Evolutionary conservation across 1,284 basidiomycete genomes (phyloP).

Genomic region (Apiotrichum montevideense): DNA sequence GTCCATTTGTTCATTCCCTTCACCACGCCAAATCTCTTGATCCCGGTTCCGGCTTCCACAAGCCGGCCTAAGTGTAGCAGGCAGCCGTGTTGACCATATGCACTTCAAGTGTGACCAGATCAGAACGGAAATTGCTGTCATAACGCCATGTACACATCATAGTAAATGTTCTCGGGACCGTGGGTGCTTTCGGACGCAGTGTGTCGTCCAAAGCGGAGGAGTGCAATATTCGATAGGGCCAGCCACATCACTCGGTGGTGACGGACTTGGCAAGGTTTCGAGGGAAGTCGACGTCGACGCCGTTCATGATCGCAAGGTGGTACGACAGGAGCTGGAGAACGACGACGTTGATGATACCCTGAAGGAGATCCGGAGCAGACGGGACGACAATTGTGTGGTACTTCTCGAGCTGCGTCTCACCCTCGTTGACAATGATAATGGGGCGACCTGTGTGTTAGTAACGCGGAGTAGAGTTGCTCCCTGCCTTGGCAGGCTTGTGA

Average conservation of each 20-base stretch:
- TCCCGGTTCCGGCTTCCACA: no score
- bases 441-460: constrained; percentile 46
- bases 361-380: constrained; percentile 87
- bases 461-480: no score
- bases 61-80: no score
- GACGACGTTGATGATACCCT: constrained; percentile 75
- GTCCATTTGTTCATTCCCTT: no score
- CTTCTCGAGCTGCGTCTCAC: constrained; percentile 64
- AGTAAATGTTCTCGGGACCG: no score
- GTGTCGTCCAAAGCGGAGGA: background rate
- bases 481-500: no score
- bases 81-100: no score
- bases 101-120: no score
- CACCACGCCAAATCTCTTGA: no score
- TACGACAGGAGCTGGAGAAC: constrained; percentile 94
- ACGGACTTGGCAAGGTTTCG: constrained; percentile 68
- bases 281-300: constrained; percentile 68
- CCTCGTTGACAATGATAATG: constrained; percentile 94
- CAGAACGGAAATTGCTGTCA: no score
- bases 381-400: constrained; percentile 70
- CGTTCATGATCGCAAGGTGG: constrained; percentile 16
- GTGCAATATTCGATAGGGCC: background rate
- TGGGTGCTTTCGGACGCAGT: no score
- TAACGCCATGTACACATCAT: no score
- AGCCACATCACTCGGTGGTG: constrained; percentile 33